Base-by-base conservation (phyloP, 495 filamentous ascomycete species). In the Penicillium subrubescens region DNA sequence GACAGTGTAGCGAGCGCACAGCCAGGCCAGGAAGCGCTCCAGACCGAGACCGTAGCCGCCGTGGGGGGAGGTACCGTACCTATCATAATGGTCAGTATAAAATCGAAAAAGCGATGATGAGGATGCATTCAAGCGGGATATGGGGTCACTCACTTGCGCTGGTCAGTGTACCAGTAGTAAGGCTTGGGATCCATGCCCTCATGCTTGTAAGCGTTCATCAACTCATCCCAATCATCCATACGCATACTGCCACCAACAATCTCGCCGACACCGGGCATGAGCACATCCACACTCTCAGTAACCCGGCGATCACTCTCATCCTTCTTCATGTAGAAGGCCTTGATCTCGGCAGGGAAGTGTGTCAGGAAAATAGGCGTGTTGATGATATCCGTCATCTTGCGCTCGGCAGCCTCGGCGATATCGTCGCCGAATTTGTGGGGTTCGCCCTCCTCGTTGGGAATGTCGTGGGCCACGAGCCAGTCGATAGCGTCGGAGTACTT, bases 281-380 rank as follows among this genome's bases (percentile, higher is more conserved):
- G 79, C 53, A 92, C 91, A 71, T 99, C 95, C 2, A 98, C 96
- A 66, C 90, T 94, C 84, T 99, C 95, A 1, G 95, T 99, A 39
- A 97, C 91, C n/a, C 94, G 87, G 54, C 80, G 82, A 72, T 99
- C 95, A 17, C 85, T 74, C 14, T 82, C 81, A 63, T 94, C 95
- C 79, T 93, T 96, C 83, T 92, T 92, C 95, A 99, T 99, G 82
- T 99, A 99, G 79, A 99, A 99, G 5, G 95, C 92, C 86, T 99
- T 99, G 85, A 99, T 96, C 78, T 94, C 91, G 37, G 89, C 90
- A 1, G 95, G 95, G 86, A 99, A 99, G 79, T 97, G 92, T 6
- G 94, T 98, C 17, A 99, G 83, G 82, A 99, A 92, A 77, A 99
- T 97, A 39, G 95, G 95, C 60, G 87, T 79, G 85, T 93, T 93